Conservation (phyloP, 345 rosid species). For the Eutrema heterophyllum region DNA sequence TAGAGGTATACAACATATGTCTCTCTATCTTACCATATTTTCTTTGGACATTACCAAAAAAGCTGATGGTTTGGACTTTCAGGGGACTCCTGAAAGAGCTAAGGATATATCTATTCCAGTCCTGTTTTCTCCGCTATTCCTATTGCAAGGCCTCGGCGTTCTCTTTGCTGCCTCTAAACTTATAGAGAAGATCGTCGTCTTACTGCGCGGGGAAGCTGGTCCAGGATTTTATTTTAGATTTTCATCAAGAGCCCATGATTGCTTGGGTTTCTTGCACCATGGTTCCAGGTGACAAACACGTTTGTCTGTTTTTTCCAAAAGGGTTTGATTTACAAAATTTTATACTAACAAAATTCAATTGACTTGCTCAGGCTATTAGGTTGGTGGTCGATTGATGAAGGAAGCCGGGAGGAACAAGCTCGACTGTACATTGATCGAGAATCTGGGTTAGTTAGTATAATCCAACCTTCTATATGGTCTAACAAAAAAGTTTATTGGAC, state of each 20-base stretch:
- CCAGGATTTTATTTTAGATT: constrained; percentile 68
- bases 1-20: constrained; percentile 61
- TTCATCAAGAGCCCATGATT: constrained; percentile 71
- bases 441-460: constrained; percentile 59
- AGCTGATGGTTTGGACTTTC: constrained; percentile 33
- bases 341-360: neutral
- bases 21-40: constrained; percentile 19
- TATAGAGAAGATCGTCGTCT: constrained; percentile 67
- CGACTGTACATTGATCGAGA: constrained; percentile 60
- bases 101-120: constrained; percentile 70
- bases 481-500: neutral
- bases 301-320: neutral
- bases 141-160: constrained; percentile 84
- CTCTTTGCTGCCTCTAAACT: constrained; percentile 71
- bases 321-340: neutral
- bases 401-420: constrained; percentile 91
- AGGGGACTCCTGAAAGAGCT: constrained; percentile 93
- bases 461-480: neutral
- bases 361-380: constrained; percentile 67
- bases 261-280: constrained; percentile 86
- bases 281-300: constrained; percentile 73
- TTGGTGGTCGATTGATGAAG: constrained; percentile 99
- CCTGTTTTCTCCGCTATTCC: constrained; percentile 81
- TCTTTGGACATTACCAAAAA: constrained; percentile 25
- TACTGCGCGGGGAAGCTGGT: constrained; percentile 66